These are phyloP conservation scores for Puya raimondii DNA, from an alignment of 176 grass and related monocot species.

Conservation along the genomic window DNA sequence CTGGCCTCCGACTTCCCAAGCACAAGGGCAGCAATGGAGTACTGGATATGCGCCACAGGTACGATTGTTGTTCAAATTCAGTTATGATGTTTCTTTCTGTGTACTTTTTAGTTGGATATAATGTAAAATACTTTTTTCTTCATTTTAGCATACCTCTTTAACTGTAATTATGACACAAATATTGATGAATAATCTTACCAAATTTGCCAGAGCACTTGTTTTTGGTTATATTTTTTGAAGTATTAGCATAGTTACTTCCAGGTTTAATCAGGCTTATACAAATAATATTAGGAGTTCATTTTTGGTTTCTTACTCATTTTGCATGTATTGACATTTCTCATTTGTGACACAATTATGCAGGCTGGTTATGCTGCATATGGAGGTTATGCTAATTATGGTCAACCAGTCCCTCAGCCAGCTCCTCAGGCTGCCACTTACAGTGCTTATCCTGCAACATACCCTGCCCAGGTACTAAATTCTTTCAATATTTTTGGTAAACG, in stretches of 20 bases:
- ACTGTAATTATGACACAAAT: no score
- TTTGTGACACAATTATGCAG: constrained; percentile 61
- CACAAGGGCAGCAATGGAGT: constrained; percentile 52
- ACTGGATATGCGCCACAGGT: constrained; percentile 65
- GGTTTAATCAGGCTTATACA: no score
- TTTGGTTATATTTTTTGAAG: no score
- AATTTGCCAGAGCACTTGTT: no score
- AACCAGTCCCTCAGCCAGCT: constrained; percentile 13
- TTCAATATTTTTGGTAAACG: background rate
- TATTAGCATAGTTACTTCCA: no score
- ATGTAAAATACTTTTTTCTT: no score
- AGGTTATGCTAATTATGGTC: constrained; percentile 23
- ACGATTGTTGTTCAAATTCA: constrained; percentile 4
- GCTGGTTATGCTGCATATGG: constrained; percentile 39
- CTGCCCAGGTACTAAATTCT: constrained; percentile 7
- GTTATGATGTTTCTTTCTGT: background rate
- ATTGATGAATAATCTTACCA: no score
- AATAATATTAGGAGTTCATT: no score
- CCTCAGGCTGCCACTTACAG: constrained; percentile 21
- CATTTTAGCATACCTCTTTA: no score
- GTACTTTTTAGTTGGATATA: no score
- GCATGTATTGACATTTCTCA: background rate
- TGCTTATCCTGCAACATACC: constrained; percentile 25
- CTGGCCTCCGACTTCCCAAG: constrained; percentile 45
- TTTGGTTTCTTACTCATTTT: no score